Evolutionary conservation across 768 basidiomycete species (phyloP).

Genomic region (Lentinula guzmanii): DNA sequence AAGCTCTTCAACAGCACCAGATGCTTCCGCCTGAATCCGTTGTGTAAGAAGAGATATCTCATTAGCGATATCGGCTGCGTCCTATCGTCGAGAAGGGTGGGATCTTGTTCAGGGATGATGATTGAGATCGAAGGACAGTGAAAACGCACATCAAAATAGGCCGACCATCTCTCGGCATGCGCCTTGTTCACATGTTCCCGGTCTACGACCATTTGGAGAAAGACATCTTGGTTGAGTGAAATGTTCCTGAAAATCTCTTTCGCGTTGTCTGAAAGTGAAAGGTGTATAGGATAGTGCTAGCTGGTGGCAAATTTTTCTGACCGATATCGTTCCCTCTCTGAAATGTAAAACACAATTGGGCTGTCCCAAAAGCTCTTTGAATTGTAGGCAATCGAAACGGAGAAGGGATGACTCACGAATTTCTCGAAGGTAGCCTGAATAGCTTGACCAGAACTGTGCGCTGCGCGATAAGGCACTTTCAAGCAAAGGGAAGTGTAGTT

Average conservation of each 20-base stretch:
- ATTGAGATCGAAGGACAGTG: too few species aligned
- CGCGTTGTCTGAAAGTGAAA: slow-evolving; percentile 43
- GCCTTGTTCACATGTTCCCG: slow-evolving; percentile 33
- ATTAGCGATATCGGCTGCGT: not conserved
- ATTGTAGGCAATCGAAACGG: not conserved
- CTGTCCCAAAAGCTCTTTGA: slow-evolving; percentile 24
- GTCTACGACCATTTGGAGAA: slow-evolving; percentile 39
- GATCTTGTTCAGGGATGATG: not conserved
- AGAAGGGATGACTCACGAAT: slow-evolving; percentile 41
- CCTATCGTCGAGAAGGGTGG: slow-evolving; percentile 1
- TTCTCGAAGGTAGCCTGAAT: slow-evolving; percentile 79
- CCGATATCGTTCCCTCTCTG: slow-evolving; percentile 73
- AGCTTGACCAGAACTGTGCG: slow-evolving; percentile 81
- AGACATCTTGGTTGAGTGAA: slow-evolving; percentile 48
- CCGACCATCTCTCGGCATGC: slow-evolving; percentile 23
- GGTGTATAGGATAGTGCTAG: not conserved
- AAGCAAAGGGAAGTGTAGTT: not conserved
- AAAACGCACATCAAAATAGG: slow-evolving; percentile 18
- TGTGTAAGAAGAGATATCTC: slow-evolving; percentile 10
- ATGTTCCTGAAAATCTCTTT: slow-evolving; percentile 62
- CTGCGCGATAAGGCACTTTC: slow-evolving; percentile 67
- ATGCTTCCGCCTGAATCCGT: slow-evolving; percentile 7
- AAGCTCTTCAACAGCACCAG: slow-evolving; percentile 7
- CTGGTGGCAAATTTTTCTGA: slow-evolving; percentile 17
- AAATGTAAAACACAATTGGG: slow-evolving; percentile 73